Percentiles rank a stretch among this genome's conserved stretches.
Evolutionary conservation across 2,329 filamentous ascomycete species (phyloP).

Genomic region (Achaetomium macrosporum): DNA sequence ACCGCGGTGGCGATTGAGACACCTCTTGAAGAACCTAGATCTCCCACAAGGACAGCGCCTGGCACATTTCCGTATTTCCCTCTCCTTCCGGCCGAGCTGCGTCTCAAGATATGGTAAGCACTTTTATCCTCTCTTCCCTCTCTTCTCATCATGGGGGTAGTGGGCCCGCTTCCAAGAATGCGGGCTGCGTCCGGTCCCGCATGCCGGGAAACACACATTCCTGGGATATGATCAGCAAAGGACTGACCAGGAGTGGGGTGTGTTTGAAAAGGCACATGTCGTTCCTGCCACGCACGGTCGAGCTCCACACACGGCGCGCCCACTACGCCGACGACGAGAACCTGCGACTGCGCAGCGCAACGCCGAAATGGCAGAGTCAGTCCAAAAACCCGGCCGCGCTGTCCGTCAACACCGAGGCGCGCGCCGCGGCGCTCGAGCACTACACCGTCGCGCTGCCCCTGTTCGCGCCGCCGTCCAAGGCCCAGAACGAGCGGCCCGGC

Average conservation of each 20-base stretch:
- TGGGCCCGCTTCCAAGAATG: neutral
- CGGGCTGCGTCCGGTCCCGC: too few species aligned
- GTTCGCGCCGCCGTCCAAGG: constrained; percentile 4
- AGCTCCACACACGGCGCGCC: constrained; percentile 29
- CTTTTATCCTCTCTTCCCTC: neutral
- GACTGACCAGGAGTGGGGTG: neutral
- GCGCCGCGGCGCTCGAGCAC: constrained; percentile 27
- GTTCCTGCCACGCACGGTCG: constrained; percentile 31
- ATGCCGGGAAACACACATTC: neutral
- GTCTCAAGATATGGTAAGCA: constrained; percentile 31
- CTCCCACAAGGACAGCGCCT: neutral
- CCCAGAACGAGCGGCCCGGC: constrained; percentile 17
- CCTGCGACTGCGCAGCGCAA: constrained; percentile 7
- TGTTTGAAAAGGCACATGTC: constrained; percentile 23
- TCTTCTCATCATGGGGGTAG: neutral
- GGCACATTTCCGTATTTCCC: constrained; percentile 28
- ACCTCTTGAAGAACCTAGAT: neutral
- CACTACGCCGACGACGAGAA: constrained; percentile 27
- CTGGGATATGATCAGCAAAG: neutral
- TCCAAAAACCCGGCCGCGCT: constrained; percentile 31
- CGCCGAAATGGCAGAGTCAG: constrained; percentile 28
- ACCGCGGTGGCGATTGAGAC: neutral
- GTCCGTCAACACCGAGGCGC: constrained; percentile 30
- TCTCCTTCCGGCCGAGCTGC: constrained; percentile 32
- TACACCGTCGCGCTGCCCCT: constrained; percentile 30